A percentile compares a stretch with the other conserved stretches of the same genome.
phyloP scores from a whole-genome alignment of 306 rosid species.

The Lathyrus oleraceus region DNA sequence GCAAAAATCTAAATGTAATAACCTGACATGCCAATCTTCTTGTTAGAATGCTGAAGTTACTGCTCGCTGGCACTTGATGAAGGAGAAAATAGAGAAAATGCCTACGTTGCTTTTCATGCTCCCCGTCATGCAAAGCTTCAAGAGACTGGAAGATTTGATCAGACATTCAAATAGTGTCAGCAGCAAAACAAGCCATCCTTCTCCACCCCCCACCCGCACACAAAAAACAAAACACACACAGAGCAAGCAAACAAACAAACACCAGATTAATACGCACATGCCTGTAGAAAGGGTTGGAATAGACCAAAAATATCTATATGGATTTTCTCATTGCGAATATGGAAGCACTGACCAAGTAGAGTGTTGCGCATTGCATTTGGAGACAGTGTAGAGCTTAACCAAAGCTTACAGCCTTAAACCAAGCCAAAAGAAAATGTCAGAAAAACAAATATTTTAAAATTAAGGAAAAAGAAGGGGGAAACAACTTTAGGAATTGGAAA shows the following conservation, averaged over 20 bases:
- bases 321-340: constrained; percentile 86
- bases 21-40: constrained; percentile 93
- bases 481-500: constrained; percentile 21
- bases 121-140: constrained; percentile 97
- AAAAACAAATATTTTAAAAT: constrained; percentile 25
- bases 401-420: constrained; percentile 86
- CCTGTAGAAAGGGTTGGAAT: constrained; percentile 93
- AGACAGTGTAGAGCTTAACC: constrained; percentile 92
- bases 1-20: constrained; percentile 42
- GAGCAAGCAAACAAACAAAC: constrained; percentile 22
- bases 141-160: constrained; percentile 70
- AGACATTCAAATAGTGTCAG: constrained; percentile 37
- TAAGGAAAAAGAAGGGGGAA: neutral
- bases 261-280: constrained; percentile 46
- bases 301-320: constrained; percentile 96
- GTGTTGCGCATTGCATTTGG: constrained; percentile 96
- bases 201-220: constrained; percentile 6
- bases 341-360: constrained; percentile 95
- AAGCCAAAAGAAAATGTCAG: constrained; percentile 40
- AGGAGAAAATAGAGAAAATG: constrained; percentile 95
- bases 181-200: constrained; percentile 25
- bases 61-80: constrained; percentile 94
- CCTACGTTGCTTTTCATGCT: constrained; percentile 93
- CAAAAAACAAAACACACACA: neutral
- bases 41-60: constrained; percentile 83